These are phyloP conservation scores for Pugionium dolabratum DNA, from an alignment of 345 rosid species.

Conservation along the genomic window DNA sequence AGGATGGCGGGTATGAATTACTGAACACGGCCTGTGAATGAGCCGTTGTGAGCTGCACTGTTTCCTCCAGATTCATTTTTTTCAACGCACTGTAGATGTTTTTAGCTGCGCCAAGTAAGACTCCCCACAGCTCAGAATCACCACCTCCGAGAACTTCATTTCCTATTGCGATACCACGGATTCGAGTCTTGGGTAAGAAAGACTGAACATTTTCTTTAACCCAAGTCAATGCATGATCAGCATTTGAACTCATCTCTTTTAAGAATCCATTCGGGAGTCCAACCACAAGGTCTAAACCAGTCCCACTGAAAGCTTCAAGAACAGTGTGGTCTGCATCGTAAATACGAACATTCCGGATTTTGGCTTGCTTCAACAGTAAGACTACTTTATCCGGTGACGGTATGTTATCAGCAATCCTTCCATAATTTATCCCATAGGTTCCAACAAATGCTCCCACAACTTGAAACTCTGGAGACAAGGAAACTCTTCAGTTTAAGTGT, in stretches of 20 bases:
- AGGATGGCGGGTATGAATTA: constrained; percentile 89
- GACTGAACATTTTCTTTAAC: constrained; percentile 82
- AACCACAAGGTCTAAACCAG: constrained; percentile 81
- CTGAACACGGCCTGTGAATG: constrained; percentile 92
- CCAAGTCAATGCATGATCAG: constrained; percentile 79
- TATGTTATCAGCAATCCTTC: constrained; percentile 89
- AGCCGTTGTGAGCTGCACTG: constrained; percentile 80
- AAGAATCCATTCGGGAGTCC: constrained; percentile 77
- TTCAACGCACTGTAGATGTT: constrained; percentile 68
- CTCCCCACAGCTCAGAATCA: constrained; percentile 60
- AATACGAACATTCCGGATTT: constrained; percentile 84
- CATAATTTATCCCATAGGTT: constrained; percentile 94
- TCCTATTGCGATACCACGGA: constrained; percentile 87
- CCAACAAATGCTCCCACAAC: constrained; percentile 69
- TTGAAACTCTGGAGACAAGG: constrained; percentile 44
- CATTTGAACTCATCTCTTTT: constrained; percentile 69
- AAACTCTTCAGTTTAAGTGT: neutral
- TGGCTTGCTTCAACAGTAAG: constrained; percentile 70
- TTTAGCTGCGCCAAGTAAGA: constrained; percentile 74
- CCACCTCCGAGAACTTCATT: constrained; percentile 81
- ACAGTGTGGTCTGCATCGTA: constrained; percentile 86
- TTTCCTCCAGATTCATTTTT: constrained; percentile 56
- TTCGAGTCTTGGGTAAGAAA: constrained; percentile 77
- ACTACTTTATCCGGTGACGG: constrained; percentile 91
- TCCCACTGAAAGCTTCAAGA: constrained; percentile 83